phyloP scores from a whole-genome alignment of 257 asterid species.

The Echium plantagineum region DNA sequence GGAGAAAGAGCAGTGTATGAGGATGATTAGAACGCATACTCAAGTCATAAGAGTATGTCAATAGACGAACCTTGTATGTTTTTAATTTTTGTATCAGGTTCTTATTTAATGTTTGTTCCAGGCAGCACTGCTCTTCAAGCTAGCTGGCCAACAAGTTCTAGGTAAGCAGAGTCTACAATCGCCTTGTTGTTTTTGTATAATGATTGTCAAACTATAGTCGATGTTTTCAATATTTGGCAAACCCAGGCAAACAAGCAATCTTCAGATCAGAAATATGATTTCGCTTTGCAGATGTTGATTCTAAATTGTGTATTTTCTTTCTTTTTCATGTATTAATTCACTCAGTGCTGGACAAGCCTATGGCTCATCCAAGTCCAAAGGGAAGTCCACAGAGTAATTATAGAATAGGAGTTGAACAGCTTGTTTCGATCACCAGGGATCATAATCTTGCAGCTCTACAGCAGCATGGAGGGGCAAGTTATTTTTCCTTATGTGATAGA shows the following conservation, averaged over 20 bases:
- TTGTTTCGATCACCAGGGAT: conserved; percentile 65
- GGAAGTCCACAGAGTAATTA: conserved; percentile 31
- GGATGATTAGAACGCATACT: conserved; percentile 90
- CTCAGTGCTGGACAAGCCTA: conserved; percentile 55
- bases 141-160: conserved; percentile 85
- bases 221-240: not conserved
- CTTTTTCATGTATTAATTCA: conserved; percentile 9
- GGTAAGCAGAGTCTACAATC: conserved; percentile 30
- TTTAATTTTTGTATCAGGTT: conserved; percentile 1
- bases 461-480: conserved; percentile 79
- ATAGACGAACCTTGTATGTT: not conserved
- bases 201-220: not conserved
- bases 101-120: conserved; percentile 20
- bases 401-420: conserved; percentile 59
- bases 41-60: conserved; percentile 80
- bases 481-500: conserved; percentile 5
- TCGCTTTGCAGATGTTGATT: not conserved
- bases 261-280: too few species aligned
- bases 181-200: not conserved
- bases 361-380: conserved; percentile 44
- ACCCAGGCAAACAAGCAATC: too few species aligned
- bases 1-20: conserved; percentile 53
- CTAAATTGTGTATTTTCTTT: not conserved
- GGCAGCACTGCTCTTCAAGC: conserved; percentile 95
- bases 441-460: conserved; percentile 54